Conservation (phyloP, 208 protist genomes). For the Lotmaria passim region DNA sequence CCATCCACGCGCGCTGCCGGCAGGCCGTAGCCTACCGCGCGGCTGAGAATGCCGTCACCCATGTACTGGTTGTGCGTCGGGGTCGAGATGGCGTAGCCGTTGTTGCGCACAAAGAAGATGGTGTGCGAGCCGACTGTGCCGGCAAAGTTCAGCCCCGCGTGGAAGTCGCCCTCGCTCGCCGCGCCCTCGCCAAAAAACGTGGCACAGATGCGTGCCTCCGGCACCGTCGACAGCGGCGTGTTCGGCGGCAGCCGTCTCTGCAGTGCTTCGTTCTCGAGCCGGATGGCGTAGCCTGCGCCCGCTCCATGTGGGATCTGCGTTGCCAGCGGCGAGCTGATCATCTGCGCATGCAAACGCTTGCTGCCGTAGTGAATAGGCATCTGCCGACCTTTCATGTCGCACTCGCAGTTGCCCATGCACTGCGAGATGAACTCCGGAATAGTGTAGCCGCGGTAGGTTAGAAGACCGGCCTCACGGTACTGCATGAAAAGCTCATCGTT, state of each 20-base stretch:
- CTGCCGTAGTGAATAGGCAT: slow-evolving; percentile 99
- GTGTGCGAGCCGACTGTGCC: slow-evolving; percentile 90
- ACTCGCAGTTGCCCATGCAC: slow-evolving; percentile 94
- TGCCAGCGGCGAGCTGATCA: slow-evolving; percentile 95
- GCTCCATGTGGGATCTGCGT: slow-evolving; percentile 97
- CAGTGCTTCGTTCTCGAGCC: slow-evolving; percentile 75
- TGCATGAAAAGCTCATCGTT: slow-evolving; percentile 95
- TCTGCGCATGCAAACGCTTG: slow-evolving; percentile 92
- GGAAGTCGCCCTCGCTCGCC: slow-evolving; percentile 97
- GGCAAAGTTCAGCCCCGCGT: slow-evolving; percentile 97
- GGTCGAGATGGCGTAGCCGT: slow-evolving; percentile 97
- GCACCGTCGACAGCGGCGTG: slow-evolving; percentile 28
- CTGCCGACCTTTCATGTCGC: slow-evolving; percentile 93
- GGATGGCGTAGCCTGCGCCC: slow-evolving; percentile 95
- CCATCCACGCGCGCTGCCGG: slow-evolving; percentile 96
- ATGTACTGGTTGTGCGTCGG: slow-evolving; percentile 94
- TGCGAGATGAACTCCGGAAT: slow-evolving; percentile 94
- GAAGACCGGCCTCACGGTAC: slow-evolving; percentile 92
- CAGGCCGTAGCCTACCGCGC: slow-evolving; percentile 88
- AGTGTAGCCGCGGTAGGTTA: slow-evolving; percentile 90
- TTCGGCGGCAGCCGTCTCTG: slow-evolving; percentile 30
- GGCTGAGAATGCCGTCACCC: slow-evolving; percentile 92
- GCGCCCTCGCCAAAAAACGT: slow-evolving; percentile 98
- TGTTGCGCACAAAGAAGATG: slow-evolving; percentile 96
- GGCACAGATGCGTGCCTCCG: slow-evolving; percentile 71